These are phyloP conservation scores for Trypethelium eluteriae DNA, from an alignment of 495 filamentous ascomycete species.

Conservation along the genomic window DNA sequence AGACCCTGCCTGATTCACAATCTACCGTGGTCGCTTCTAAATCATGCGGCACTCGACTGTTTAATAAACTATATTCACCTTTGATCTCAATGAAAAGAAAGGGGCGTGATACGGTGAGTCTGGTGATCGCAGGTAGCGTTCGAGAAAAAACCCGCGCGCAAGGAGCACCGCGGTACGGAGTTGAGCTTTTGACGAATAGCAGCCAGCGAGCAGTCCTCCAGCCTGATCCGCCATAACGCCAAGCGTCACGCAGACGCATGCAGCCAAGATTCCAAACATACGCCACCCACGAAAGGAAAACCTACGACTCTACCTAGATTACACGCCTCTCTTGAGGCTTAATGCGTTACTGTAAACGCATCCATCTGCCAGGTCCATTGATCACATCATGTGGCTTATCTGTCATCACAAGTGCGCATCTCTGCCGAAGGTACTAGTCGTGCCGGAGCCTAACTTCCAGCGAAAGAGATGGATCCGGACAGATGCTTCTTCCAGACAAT, in stretches of 20 bases:
- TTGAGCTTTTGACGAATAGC: background rate
- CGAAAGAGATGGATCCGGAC: background rate
- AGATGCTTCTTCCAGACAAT: constrained; percentile 56
- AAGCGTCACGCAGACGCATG: constrained; percentile 6
- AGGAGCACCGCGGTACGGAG: constrained; percentile 5
- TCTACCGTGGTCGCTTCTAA: background rate
- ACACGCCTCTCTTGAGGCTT: background rate
- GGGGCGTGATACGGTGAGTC: background rate
- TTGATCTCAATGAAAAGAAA: background rate
- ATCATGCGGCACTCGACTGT: background rate
- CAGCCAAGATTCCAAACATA: background rate
- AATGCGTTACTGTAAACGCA: background rate
- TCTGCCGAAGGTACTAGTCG: no score
- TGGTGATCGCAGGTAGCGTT: background rate
- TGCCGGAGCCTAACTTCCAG: background rate
- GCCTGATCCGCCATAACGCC: constrained; percentile 5
- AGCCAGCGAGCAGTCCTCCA: background rate
- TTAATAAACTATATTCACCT: background rate
- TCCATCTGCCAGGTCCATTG: background rate
- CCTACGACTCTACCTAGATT: background rate
- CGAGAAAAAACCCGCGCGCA: constrained; percentile 6
- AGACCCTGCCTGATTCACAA: background rate
- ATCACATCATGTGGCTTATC: no score
- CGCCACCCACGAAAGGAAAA: background rate
- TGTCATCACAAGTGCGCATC: no score